These are phyloP conservation scores for Arthroderma uncinatum DNA, from an alignment of 2,329 filamentous ascomycete species.

Conservation along the genomic window DNA sequence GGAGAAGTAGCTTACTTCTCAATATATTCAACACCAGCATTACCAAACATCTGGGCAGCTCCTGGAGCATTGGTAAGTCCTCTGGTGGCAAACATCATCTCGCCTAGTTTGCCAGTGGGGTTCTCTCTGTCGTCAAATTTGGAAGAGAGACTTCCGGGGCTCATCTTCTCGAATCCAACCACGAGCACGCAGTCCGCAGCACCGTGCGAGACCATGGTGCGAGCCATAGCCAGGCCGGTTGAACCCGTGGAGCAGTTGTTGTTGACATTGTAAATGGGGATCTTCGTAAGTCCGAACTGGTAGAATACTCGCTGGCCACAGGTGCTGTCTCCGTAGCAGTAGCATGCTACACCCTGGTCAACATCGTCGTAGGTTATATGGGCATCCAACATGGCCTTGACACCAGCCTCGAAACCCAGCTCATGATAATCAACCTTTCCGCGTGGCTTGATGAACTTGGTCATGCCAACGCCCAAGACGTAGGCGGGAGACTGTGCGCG, in stretches of 20 bases:
- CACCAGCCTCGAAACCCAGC: slow-evolving; percentile 80
- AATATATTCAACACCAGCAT: slow-evolving; percentile 87
- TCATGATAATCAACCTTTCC: slow-evolving; percentile 92
- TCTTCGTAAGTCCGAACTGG: slow-evolving; percentile 94
- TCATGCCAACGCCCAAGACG: slow-evolving; percentile 96
- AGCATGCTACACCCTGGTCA: slow-evolving; percentile 90
- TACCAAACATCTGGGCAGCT: slow-evolving; percentile 89
- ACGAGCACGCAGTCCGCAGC: slow-evolving; percentile 81
- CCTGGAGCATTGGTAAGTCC: slow-evolving; percentile 73
- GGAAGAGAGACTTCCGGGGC: slow-evolving; percentile 69
- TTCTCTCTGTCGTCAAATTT: slow-evolving; percentile 79
- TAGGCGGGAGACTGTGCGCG: slow-evolving; percentile 52
- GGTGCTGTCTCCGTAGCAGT: slow-evolving; percentile 92
- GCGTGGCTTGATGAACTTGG: slow-evolving; percentile 95
- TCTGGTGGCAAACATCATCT: slow-evolving; percentile 74
- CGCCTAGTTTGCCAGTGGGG: slow-evolving; percentile 58
- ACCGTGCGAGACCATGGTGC: slow-evolving; percentile 67
- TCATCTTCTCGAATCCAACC: slow-evolving; percentile 98
- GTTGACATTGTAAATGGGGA: slow-evolving; percentile 96
- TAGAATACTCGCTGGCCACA: slow-evolving; percentile 96
- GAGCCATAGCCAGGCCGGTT: slow-evolving; percentile 74
- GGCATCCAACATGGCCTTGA: slow-evolving; percentile 65
- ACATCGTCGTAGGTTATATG: slow-evolving; percentile 96
- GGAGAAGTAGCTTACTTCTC: slow-evolving; percentile 55
- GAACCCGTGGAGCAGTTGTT: slow-evolving; percentile 98